Conservation (phyloP, 371 early-diverging fungal genomes). For the Umbelopsis sp. region DNA sequence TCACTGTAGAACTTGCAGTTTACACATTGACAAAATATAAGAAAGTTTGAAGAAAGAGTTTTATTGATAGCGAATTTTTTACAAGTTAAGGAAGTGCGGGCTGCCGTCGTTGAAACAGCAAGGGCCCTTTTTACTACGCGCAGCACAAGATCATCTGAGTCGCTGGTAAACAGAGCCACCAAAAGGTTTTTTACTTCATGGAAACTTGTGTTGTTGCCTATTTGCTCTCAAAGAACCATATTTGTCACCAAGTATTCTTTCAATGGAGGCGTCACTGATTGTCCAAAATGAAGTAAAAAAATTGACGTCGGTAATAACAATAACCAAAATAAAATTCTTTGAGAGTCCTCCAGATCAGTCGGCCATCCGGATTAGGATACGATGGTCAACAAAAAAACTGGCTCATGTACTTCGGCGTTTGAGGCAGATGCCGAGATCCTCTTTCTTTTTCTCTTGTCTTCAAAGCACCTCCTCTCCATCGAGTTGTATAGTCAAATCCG, state of each 20-base stretch:
- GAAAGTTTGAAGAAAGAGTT: neutral
- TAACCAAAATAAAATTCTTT: neutral
- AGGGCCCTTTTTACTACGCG: no score
- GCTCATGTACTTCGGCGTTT: slow-evolving; percentile 6
- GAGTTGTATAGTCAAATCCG: neutral
- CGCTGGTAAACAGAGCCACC: no score
- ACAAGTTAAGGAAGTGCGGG: no score
- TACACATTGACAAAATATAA: slow-evolving; percentile 2
- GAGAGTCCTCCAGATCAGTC: neutral
- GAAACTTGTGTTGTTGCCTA: no score
- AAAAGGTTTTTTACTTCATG: no score
- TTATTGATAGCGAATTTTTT: no score
- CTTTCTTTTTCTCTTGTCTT: neutral
- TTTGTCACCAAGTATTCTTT: no score
- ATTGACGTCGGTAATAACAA: neutral
- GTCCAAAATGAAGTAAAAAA: no score
- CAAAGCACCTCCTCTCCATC: neutral
- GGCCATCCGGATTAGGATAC: neutral
- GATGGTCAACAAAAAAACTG: slow-evolving; percentile 10
- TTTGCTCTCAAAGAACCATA: no score
- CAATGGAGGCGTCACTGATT: no score
- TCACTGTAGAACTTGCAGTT: slow-evolving; percentile 9
- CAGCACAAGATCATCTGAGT: no score
- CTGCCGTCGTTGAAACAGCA: no score
- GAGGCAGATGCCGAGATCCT: neutral